These are phyloP conservation scores for Xylariaceae sp. DNA, from an alignment of 2,329 filamentous ascomycete genomes.

Conservation along the genomic window DNA sequence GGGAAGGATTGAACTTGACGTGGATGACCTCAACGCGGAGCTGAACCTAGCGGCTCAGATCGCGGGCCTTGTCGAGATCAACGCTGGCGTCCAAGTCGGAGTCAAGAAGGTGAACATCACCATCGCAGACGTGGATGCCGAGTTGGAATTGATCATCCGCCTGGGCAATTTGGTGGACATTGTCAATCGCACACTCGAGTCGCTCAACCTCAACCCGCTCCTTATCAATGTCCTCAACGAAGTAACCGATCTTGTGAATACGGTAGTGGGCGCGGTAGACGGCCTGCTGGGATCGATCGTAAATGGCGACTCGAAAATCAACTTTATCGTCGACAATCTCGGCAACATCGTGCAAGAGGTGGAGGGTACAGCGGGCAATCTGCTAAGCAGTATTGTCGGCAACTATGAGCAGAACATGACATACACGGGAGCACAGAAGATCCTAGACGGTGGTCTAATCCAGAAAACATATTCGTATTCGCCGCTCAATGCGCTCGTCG, in stretches of 20 bases:
- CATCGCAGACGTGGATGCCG: constrained; percentile 64
- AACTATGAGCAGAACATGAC: constrained; percentile 67
- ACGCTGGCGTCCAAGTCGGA: constrained; percentile 61
- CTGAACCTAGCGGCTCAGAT: constrained; percentile 66
- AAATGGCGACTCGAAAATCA: constrained; percentile 59
- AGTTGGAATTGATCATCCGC: constrained; percentile 65
- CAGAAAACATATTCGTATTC: constrained; percentile 58
- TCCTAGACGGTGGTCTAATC: constrained; percentile 43
- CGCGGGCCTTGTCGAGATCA: constrained; percentile 62
- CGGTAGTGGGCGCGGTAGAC: constrained; percentile 63
- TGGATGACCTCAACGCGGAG: constrained; percentile 64
- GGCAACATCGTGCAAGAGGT: constrained; percentile 69
- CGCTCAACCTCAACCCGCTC: constrained; percentile 67
- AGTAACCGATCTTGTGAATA: constrained; percentile 57
- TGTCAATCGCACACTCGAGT: constrained; percentile 65
- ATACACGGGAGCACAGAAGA: constrained; percentile 46
- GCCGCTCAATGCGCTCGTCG: constrained; percentile 54
- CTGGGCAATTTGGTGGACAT: constrained; percentile 66
- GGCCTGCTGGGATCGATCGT: constrained; percentile 65
- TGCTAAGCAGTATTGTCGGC: constrained; percentile 61
- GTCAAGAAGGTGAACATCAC: constrained; percentile 63
- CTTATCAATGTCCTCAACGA: constrained; percentile 62
- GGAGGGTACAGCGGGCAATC: constrained; percentile 50
- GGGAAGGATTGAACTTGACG: constrained; percentile 64
- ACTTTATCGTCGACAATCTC: constrained; percentile 65